Conservation (phyloP, 768 basidiomycete genomes). For the Termitomyces sp. region DNA sequence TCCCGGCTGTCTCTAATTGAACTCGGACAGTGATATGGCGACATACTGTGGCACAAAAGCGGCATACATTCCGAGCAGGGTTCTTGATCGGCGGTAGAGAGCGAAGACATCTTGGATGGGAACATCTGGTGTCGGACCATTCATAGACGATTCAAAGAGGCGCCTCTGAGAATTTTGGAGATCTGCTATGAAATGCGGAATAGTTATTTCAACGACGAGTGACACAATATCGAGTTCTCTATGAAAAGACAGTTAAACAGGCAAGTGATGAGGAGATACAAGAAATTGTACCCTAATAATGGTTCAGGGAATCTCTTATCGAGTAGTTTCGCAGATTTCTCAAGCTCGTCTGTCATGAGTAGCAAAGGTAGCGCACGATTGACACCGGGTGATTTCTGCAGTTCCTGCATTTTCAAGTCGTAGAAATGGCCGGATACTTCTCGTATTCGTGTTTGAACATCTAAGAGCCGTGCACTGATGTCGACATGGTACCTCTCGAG, state of each 20-base stretch:
- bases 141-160: constrained; percentile 78
- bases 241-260: constrained; percentile 1
- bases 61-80: constrained; percentile 70
- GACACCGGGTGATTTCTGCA: constrained; percentile 66
- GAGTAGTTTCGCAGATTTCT: constrained; percentile 77
- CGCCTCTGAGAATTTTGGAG: constrained; percentile 66
- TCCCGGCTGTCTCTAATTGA: constrained; percentile 3
- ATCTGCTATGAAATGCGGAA: constrained; percentile 65
- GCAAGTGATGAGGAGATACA: not conserved
- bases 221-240: constrained; percentile 76
- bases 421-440: constrained; percentile 59
- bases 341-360: constrained; percentile 83
- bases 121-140: constrained; percentile 81
- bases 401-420: constrained; percentile 54
- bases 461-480: constrained; percentile 56
- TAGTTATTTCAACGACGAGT: constrained; percentile 59
- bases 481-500: constrained; percentile 74
- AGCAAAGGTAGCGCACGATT: constrained; percentile 80
- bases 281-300: constrained; percentile 58
- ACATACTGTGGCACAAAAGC: constrained; percentile 80
- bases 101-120: constrained; percentile 89
- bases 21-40: not conserved
- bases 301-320: constrained; percentile 87
- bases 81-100: constrained; percentile 75
- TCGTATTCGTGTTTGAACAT: constrained; percentile 63